Evolutionary conservation across 2,329 filamentous ascomycete genomes (phyloP), one percentile per base, ranked within the genome.

Genomic region (Aspergillus sp.): DNA sequence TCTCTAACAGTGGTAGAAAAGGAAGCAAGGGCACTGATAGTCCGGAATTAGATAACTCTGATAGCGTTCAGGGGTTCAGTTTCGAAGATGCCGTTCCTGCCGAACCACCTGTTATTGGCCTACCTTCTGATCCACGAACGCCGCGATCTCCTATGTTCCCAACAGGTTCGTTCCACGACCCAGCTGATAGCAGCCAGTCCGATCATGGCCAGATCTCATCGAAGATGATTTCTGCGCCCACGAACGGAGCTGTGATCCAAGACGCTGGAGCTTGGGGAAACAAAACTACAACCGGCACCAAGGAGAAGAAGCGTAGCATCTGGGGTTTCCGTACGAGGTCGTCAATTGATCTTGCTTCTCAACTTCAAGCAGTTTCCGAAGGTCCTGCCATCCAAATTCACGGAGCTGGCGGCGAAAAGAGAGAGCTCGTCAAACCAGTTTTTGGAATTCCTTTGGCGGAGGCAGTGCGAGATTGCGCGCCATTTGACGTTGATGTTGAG

Each of bases 381-480:
- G 58, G 63, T 17, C 63, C 66, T 48, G 77, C 81, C 4, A 70
- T 84, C 14, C 82, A 83, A 62, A 79, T 80, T 14, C 81, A 80
- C 24, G 81, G 78, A 56, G 78, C 76, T 51, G 76, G 45, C 40
- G 46, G 76, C 33, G 78, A 73, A 64, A 67, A 71, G 55, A 82
- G 78, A 59, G 84, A 85, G 15, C 81, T 86, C 0, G 76, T 87
- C 14, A 83, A 87, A 39, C 85, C 89, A 56, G 90, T 91, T 3
- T 99, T 99, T 72, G 95, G 95, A 2, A 89, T 90, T 33, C 86
- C 91, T 5, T 78, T 99, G 52, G 86, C 86, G 8, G 93, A 98
- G 68, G 95, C 95, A 24, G 93, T 96, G 7, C 86, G 90, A 59
- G 90, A 85, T 70, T 93, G 90, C 66, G 82, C 86, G 12, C 93